Conservation (phyloP, 176 grass and related monocot species). For the Dactylis glomerata region DNA sequence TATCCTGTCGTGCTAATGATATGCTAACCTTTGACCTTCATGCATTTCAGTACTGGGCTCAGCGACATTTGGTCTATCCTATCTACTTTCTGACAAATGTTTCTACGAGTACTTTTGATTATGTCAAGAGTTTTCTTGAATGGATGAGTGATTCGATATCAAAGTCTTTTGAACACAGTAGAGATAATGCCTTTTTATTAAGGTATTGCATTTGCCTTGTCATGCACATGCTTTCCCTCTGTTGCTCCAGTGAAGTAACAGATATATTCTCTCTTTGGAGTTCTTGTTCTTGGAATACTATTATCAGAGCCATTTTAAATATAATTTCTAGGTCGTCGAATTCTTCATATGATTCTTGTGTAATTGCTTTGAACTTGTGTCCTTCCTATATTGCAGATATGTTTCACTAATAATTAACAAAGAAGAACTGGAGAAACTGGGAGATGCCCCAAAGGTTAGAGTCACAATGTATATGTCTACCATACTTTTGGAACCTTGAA, state of each 20-base stretch:
- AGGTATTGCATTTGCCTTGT: slow-evolving; percentile 38
- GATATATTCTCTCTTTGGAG: no score
- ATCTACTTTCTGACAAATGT: slow-evolving; percentile 98
- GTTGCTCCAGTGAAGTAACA: background rate
- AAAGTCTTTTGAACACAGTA: slow-evolving; percentile 84
- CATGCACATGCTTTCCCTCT: background rate
- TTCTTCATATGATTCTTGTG: slow-evolving; percentile 18
- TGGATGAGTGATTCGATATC: slow-evolving; percentile 96
- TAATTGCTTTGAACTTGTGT: slow-evolving; percentile 12
- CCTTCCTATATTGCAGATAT: slow-evolving; percentile 54
- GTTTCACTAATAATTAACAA: slow-evolving; percentile 82
- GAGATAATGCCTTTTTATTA: slow-evolving; percentile 86
- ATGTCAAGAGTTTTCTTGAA: slow-evolving; percentile 99
- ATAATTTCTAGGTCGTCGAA: background rate
- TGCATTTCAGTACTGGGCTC: slow-evolving; percentile 81
- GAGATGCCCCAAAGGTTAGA: slow-evolving; percentile 83
- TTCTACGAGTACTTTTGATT: slow-evolving; percentile 81
- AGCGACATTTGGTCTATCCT: slow-evolving; percentile 66
- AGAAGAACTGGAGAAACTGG: slow-evolving; percentile 73
- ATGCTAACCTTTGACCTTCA: slow-evolving; percentile 35
- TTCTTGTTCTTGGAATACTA: background rate
- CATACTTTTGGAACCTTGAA: slow-evolving; percentile 24
- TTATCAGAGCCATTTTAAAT: background rate
- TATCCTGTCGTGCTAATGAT: background rate
- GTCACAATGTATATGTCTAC: slow-evolving; percentile 23